Percentiles rank a stretch among this genome's conserved stretches.
Conservation (phyloP, 73 alveolate species). For the Durusdinium trenchii region DNA sequence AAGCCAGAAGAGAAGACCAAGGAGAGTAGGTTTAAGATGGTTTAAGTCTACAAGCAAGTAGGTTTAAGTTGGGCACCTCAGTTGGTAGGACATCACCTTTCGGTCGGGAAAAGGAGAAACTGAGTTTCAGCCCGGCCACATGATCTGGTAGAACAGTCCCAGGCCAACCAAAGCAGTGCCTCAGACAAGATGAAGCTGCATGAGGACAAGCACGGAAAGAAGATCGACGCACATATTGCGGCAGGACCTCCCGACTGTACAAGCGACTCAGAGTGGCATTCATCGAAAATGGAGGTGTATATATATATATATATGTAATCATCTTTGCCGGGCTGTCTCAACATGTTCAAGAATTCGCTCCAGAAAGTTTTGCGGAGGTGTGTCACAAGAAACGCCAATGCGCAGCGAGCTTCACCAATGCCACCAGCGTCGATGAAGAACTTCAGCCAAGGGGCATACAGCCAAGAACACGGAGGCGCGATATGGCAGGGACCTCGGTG, state of each 20-base stretch:
- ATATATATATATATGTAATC: no score
- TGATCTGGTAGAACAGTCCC: constrained; percentile 32
- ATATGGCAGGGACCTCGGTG: constrained; percentile 38
- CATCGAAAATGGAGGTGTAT: no score
- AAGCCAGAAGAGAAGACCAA: neutral
- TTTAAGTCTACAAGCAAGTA: neutral
- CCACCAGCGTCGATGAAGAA: no score
- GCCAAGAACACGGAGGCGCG: constrained; percentile 43
- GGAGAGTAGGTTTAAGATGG: neutral
- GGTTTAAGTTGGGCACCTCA: neutral
- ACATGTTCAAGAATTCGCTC: neutral
- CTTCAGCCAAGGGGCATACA: constrained; percentile 7
- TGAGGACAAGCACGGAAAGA: no score
- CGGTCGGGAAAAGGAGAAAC: neutral
- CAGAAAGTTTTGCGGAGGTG: neutral
- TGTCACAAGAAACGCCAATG: neutral
- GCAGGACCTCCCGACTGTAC: no score
- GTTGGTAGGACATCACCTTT: neutral
- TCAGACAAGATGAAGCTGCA: no score
- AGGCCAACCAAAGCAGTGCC: neutral
- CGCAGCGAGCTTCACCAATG: neutral
- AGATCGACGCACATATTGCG: no score
- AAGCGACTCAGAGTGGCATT: no score
- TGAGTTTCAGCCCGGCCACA: constrained; percentile 3
- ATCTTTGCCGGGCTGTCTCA: neutral